Conservation (phyloP, 2,329 filamentous ascomycete species). For the Alternaria panax region DNA sequence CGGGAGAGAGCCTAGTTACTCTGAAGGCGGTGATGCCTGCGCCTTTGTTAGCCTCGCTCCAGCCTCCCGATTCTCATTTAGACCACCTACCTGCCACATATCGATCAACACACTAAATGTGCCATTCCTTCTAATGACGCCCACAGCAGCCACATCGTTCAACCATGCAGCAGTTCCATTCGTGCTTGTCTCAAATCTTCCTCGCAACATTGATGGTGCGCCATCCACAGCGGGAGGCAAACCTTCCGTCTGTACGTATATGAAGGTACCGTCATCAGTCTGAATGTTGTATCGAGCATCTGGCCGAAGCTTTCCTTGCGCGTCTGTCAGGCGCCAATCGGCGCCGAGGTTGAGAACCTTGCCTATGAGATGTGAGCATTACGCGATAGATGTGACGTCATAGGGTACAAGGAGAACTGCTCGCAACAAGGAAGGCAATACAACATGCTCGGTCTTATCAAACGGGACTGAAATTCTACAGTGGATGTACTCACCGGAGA, state of each 20-base stretch:
- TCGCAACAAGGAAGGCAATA: neutral
- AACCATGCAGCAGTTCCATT: slow-evolving; percentile 48
- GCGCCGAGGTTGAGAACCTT: slow-evolving; percentile 47
- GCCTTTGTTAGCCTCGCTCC: neutral
- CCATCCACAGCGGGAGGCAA: slow-evolving; percentile 33
- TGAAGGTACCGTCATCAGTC: slow-evolving; percentile 46
- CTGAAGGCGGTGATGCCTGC: slow-evolving; percentile 4
- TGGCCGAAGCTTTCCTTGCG: slow-evolving; percentile 35
- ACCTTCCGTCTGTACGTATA: slow-evolving; percentile 46
- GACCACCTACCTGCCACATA: slow-evolving; percentile 33
- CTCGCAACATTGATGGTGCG: slow-evolving; percentile 37
- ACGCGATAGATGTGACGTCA: slow-evolving; percentile 15
- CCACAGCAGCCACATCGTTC: slow-evolving; percentile 47
- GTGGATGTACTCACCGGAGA: slow-evolving; percentile 27
- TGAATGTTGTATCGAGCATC: slow-evolving; percentile 50
- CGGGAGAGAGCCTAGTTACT: neutral
- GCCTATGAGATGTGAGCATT: slow-evolving; percentile 23
- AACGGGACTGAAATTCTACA: neutral
- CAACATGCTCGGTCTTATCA: neutral
- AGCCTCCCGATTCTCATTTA: neutral
- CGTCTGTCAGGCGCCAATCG: slow-evolving; percentile 48
- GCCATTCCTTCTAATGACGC: slow-evolving; percentile 29
- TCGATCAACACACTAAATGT: slow-evolving; percentile 32
- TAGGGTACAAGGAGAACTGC: neutral
- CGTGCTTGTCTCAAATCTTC: slow-evolving; percentile 45